Percentiles rank a stretch among this genome's conserved stretches.
phyloP scores from a whole-genome alignment of 352 stramenopile species.

The Sclerospora graminicola region DNA sequence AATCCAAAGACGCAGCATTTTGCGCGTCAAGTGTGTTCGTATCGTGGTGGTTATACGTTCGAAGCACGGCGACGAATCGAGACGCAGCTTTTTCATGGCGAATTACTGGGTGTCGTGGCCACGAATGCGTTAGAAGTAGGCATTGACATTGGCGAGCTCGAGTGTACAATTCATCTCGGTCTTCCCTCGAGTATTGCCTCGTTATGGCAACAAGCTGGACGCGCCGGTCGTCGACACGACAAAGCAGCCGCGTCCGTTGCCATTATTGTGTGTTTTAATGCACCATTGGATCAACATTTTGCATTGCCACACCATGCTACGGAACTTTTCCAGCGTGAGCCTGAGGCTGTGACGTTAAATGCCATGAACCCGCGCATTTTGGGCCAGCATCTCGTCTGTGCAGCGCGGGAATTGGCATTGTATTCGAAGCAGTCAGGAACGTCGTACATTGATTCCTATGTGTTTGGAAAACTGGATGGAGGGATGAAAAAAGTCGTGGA shows the following conservation, averaged over 20 bases:
- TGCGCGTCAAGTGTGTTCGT: slow-evolving; percentile 74
- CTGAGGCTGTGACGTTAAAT: slow-evolving; percentile 81
- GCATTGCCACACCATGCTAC: slow-evolving; percentile 32
- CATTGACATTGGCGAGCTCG: slow-evolving; percentile 91
- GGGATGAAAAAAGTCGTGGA: slow-evolving; percentile 9
- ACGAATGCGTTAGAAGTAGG: slow-evolving; percentile 97
- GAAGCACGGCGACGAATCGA: slow-evolving; percentile 91
- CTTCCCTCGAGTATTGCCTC: slow-evolving; percentile 89
- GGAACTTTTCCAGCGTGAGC: slow-evolving; percentile 58
- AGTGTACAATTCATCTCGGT: slow-evolving; percentile 94
- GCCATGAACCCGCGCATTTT: slow-evolving; percentile 82
- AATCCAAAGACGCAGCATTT: slow-evolving; percentile 21
- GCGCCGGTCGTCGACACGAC: slow-evolving; percentile 82
- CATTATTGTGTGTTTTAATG: slow-evolving; percentile 93
- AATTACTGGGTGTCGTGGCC: slow-evolving; percentile 91
- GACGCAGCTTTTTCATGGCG: slow-evolving; percentile 87
- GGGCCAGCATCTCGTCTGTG: slow-evolving; percentile 90
- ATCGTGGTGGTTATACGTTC: slow-evolving; percentile 93
- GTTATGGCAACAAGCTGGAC: slow-evolving; percentile 94
- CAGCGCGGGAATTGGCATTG: slow-evolving; percentile 87
- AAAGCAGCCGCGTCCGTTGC: slow-evolving; percentile 72
- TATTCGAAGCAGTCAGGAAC: slow-evolving; percentile 52
- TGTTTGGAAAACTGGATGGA: slow-evolving; percentile 32
- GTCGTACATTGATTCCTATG: slow-evolving; percentile 47
- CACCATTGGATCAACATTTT: slow-evolving; percentile 91